Evolutionary conservation across 2,329 filamentous ascomycete species (phyloP).

Genomic region (Talaromyces islandicus): DNA sequence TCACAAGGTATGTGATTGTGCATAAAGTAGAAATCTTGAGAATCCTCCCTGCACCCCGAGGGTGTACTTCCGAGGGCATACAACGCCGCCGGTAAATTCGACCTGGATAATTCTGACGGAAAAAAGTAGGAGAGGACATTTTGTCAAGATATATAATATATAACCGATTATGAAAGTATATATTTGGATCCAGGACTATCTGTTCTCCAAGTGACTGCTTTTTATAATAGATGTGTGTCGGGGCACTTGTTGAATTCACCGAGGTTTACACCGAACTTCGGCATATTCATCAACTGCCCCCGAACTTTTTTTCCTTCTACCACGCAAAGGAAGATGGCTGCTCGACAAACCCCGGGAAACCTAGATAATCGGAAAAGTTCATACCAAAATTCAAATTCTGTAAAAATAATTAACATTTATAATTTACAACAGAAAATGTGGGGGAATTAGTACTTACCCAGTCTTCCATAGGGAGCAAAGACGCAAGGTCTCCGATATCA

Average conservation of each 20-base stretch:
- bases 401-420: background rate
- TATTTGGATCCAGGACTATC: background rate
- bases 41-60: background rate
- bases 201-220: background rate
- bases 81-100: background rate
- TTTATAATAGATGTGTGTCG: background rate
- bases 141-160: background rate
- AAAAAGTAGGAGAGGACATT: background rate
- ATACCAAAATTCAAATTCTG: background rate
- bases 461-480: constrained; percentile 1
- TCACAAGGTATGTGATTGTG: background rate
- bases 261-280: background rate
- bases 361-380: background rate
- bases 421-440: background rate
- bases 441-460: background rate
- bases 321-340: background rate
- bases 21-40: background rate
- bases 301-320: background rate
- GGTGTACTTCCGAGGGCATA: background rate
- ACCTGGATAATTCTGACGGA: background rate
- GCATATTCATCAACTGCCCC: background rate
- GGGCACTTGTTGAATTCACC: background rate
- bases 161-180: background rate
- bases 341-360: background rate
- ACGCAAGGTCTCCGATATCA: background rate